Evolutionary conservation across 139 green algal genomes (phyloP).

Genomic region (Astrephomene gubernaculifera): DNA sequence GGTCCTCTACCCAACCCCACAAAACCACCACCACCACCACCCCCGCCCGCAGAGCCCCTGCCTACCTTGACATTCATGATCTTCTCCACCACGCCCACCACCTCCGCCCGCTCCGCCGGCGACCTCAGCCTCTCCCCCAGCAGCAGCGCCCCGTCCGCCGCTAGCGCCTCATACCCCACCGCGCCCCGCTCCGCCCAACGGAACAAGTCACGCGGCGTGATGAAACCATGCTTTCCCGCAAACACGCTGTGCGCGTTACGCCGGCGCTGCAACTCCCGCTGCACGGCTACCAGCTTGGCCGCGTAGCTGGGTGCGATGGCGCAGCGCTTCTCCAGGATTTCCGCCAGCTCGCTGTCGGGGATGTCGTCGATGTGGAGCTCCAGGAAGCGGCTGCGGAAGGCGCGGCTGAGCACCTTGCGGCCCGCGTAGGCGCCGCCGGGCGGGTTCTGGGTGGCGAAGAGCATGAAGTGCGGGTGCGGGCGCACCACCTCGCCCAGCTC

Average conservation of each 20-base stretch:
- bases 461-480: slow-evolving; percentile 98
- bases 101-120: slow-evolving; percentile 77
- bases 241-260: slow-evolving; percentile 86
- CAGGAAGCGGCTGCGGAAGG: slow-evolving; percentile 92
- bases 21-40: background rate
- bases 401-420: slow-evolving; percentile 84
- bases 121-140: slow-evolving; percentile 91
- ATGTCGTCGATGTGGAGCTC: slow-evolving; percentile 99
- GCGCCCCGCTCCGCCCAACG: slow-evolving; percentile 87
- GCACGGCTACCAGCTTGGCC: slow-evolving; percentile 88
- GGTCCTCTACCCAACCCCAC: background rate
- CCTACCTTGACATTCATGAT: slow-evolving; percentile 78
- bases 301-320: slow-evolving; percentile 85
- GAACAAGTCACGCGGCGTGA: slow-evolving; percentile 98
- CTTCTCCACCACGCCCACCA: slow-evolving; percentile 80
- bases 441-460: slow-evolving; percentile 99
- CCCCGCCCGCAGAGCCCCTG: too few species aligned
- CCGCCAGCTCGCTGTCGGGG: slow-evolving; percentile 91
- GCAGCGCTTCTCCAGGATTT: slow-evolving; percentile 87
- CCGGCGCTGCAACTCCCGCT: slow-evolving; percentile 92
- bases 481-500: slow-evolving; percentile 94
- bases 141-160: slow-evolving; percentile 89
- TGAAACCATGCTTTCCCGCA: slow-evolving; percentile 95
- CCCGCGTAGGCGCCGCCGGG: slow-evolving; percentile 86
- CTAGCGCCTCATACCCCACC: slow-evolving; percentile 90